Base-by-base conservation (phyloP, 1,284 basidiomycete species). In the Ustilago hordei region DNA sequence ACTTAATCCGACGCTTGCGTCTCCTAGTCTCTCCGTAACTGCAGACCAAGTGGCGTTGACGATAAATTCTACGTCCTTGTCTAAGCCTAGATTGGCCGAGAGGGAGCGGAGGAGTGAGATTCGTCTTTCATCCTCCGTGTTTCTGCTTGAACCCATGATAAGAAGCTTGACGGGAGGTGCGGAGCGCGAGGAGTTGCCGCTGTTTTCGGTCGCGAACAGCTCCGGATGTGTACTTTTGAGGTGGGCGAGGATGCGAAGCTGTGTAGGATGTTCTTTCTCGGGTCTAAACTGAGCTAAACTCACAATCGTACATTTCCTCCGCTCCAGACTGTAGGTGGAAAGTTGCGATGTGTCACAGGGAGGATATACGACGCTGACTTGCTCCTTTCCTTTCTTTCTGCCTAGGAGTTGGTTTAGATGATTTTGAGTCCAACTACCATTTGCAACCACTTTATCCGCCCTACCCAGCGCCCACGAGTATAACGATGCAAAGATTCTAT, bases 361-460 rank as follows among this genome's bases (percentile, higher is more conserved):
- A 0, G 96, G 96, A 83, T 94, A 98, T 1, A 97, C 93, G 52
- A 92, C 90, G 69, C 81, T 50, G 23, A 69, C 61, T 55, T 38
- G 28, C 38, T 45, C 4, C 41, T 56, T n/a, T 9, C 43, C 36
- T 41, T 50, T 32, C 34, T 9, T 7, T 13, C 45, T 36, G 5
- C 48, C 48, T 15, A 64, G 12, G 76, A 81, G 80, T 64, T 86
- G 2, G 90, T 2, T 89, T 75, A 99, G 88, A 83, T 99, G 97
- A 45, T 89, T 90, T 78, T 91, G 91, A 1, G 97, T 99, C 96
- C 97, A 99, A 0, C 92, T 92, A 1, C 95, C 97, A 87, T 99
- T 99, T 76, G 92, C 95, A 92, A 97, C 95, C 55, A 94, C 75
- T 35, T 86, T 81, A 68, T 91, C 90, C 1, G 94, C 91, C 57